Base-by-base conservation (phyloP, 768 basidiomycete genomes). In the Kwoniella bestiolae region DNA sequence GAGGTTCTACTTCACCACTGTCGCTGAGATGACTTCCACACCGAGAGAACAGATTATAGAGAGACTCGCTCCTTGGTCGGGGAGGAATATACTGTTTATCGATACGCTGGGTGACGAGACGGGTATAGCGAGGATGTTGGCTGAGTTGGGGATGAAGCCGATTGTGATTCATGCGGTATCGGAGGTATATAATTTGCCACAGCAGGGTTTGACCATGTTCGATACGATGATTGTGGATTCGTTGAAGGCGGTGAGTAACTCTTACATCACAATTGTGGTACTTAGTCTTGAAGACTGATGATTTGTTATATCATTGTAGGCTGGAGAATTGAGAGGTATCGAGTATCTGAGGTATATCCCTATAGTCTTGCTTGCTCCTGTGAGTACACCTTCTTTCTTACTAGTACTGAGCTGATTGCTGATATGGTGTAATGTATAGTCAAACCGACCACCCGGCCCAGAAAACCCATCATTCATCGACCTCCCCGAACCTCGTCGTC, bases 331-430 rank as follows among this genome's bases (percentile, higher is more conserved):
- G 61, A 87, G 95, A 56, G 94, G 96, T 78, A 86, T 90, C 68
- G 96, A 99, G 76, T 92, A 95, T 77, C 83, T 99, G 63, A 88
- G 96, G 52, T 97, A 97, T 77, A 96, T 99, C 68, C 96, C 96
- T 0, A 90, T 97, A 65, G 93, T 97, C 1, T 86, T 99, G 14
- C 84, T 95, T 23, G 88, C 90, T 8, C 91, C 93, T 1, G 83
- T 84, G 66, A 69, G 84, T 80, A 11, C 18, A 32, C 14, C 23
- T 3, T 41, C 23, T 21, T 45, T 29, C 31, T 3, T n/a, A 18
- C 9, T 9, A 50, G 31, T 34, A 21, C 29, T 25, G 26, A 26
- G 26, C 25, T 16, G 47, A 28, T 25, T 8, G 29, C 14, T 14
- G 35, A 35, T 38, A 28, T 35, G 11, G 9, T 16, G 16, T 18